A percentile compares a stretch with the other conserved stretches of the same genome.
Conservation (phyloP, 1,284 basidiomycete species). For the Lentinula novae-zelandiae region DNA sequence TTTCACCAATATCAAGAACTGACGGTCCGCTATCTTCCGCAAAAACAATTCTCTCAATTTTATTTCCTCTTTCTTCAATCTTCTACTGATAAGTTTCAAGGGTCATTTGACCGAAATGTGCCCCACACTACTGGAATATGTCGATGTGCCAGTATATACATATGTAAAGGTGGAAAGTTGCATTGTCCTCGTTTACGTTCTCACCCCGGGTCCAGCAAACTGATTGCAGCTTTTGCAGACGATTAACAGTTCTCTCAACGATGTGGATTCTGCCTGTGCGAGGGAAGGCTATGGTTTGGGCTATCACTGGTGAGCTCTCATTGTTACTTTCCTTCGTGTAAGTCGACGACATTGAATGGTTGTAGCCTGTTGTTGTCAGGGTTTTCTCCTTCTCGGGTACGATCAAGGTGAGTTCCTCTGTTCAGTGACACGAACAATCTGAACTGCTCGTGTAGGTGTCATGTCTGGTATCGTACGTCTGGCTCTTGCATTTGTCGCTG, state of each 20-base stretch:
- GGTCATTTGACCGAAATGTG: neutral
- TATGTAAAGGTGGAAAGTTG: neutral
- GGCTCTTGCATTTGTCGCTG: neutral
- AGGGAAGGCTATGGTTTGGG: slow-evolving; percentile 37
- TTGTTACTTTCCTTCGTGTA: neutral
- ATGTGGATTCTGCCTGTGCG: slow-evolving; percentile 35
- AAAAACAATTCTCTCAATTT: neutral
- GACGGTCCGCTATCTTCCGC: neutral
- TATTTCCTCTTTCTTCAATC: neutral
- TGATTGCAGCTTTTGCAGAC: neutral
- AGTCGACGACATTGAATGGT: neutral
- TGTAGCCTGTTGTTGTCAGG: slow-evolving; percentile 38
- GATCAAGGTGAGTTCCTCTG: slow-evolving; percentile 45
- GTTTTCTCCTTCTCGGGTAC: slow-evolving; percentile 41
- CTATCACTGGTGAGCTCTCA: slow-evolving; percentile 33
- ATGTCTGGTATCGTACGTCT: slow-evolving; percentile 37
- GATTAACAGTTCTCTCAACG: neutral
- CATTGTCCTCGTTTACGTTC: neutral
- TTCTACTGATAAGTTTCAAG: neutral
- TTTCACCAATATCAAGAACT: neutral
- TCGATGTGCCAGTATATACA: neutral
- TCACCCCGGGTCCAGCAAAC: neutral
- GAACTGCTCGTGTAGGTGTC: slow-evolving; percentile 30
- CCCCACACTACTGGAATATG: neutral
- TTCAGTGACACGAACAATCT: slow-evolving; percentile 18